A percentile compares a stretch with the other conserved stretches of the same genome.
phyloP scores from a whole-genome alignment of 768 basidiomycete species.

The Strobilomyces confusus region DNA sequence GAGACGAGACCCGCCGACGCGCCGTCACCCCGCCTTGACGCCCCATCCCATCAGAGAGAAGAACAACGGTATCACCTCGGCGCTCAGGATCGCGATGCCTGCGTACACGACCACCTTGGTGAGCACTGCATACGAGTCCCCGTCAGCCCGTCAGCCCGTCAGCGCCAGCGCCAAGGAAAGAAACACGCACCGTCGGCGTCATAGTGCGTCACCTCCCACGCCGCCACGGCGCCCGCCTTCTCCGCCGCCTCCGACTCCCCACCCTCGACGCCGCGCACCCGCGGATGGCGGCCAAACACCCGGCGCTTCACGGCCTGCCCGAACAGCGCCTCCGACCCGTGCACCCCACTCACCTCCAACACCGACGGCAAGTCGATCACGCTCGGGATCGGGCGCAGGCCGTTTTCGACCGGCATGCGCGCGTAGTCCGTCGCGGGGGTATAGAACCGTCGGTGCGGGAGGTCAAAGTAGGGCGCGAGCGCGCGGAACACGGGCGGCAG shows the following conservation, averaged over 20 bases:
- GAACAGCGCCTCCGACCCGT: conserved; percentile 36
- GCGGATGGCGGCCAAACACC: conserved; percentile 6
- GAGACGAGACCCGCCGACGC: background rate
- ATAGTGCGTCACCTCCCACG: conserved; percentile 57
- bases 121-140: conserved; percentile 49
- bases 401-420: conserved; percentile 54
- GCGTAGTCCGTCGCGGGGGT: conserved; percentile 88
- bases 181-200: conserved; percentile 72
- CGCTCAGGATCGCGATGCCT: conserved; percentile 73
- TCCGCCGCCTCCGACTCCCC: conserved; percentile 27
- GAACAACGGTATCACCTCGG: conserved; percentile 57
- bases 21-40: conserved; percentile 36
- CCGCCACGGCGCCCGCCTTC: conserved; percentile 22
- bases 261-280: conserved; percentile 15
- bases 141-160: background rate
- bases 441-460: conserved; percentile 87
- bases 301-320: conserved; percentile 28
- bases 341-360: conserved; percentile 38
- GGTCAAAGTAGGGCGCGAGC: conserved; percentile 57
- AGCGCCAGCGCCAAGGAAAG: background rate
- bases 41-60: conserved; percentile 74
- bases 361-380: conserved; percentile 71
- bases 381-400: conserved; percentile 73
- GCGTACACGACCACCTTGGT: conserved; percentile 90
- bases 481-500: conserved; percentile 85